phyloP scores from a whole-genome alignment of 2,329 filamentous ascomycete genomes.

The Diplocarpon mali region DNA sequence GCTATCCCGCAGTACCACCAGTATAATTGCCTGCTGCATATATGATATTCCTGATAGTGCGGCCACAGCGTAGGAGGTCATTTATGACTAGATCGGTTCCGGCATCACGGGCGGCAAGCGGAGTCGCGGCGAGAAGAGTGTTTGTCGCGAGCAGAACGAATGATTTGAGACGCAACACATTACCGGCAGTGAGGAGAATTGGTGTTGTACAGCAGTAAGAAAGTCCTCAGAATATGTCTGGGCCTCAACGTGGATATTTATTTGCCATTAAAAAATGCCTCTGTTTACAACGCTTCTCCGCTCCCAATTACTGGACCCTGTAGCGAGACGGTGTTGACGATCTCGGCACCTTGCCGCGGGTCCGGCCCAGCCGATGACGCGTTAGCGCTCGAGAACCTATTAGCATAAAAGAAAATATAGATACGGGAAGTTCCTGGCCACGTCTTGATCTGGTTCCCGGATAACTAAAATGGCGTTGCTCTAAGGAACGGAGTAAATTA shows the following conservation, averaged over 20 bases:
- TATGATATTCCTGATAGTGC: constrained; percentile 1
- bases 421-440: no score
- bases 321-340: not conserved
- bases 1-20: not conserved
- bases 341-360: not conserved
- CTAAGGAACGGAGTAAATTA: no score
- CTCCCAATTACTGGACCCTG: not conserved
- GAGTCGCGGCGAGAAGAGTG: not conserved
- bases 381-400: no score
- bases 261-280: no score
- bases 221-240: no score
- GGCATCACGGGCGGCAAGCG: not conserved
- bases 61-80: not conserved
- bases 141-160: not conserved
- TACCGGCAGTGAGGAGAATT: not conserved
- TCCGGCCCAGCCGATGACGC: no score
- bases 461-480: no score
- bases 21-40: constrained; percentile 2
- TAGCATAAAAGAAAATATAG: no score
- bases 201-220: no score
- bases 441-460: no score
- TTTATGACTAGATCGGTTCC: not conserved
- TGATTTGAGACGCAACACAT: not conserved
- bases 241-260: no score
- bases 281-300: no score